Evolutionary conservation across 1,284 basidiomycete genomes (phyloP), one percentile per base, ranked within the genome.

Genomic region (Cryptococcus floricola): DNA sequence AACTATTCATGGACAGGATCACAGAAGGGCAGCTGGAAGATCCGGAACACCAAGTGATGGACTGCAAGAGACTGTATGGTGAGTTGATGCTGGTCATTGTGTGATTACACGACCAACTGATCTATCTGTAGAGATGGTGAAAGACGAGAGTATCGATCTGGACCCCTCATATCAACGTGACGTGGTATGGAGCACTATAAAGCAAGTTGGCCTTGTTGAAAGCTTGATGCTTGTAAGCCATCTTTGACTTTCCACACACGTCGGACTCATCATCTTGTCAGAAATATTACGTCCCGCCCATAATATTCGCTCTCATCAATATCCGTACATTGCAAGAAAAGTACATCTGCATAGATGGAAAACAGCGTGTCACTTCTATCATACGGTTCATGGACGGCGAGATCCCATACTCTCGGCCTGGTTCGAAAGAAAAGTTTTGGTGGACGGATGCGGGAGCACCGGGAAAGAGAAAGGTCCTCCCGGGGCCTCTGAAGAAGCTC

Each of bases 241-340:
- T 27, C 25, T 23, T 19, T 31, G 18, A 18, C 39, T 42, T 27
- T 5, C 19, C 41, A 23, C 7, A 23, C 37, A 10, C 18, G 28
- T 47, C 44, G 37, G 54, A 23, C 45, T 61, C 46, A 56, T 52
- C 28, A 48, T 45, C 13, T 31, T n/a, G 28, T 7, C 59, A 72
- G 68, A 74, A 75, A 59, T 77, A 68, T 58, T 74, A 71, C 45
- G 65, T 74, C 25, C 73, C 73, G 5, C 73, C 75, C 3, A 58
- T 77, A 39, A 63, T 77, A 49, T 75, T 75, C 53, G 70, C 73
- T 3, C 56, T 68, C 4, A 28, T 52, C 25, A 39, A 44, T 2
- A 60, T 25, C 42, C 53, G 13, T 54, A 59, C 3, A 56, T 8
- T 28, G 3, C 27, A 62, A 10, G 65, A 70, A n/a, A 53, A 14